phyloP scores from a whole-genome alignment of 2,329 filamentous ascomycete species.

The Pseudocercospora crystallina region DNA sequence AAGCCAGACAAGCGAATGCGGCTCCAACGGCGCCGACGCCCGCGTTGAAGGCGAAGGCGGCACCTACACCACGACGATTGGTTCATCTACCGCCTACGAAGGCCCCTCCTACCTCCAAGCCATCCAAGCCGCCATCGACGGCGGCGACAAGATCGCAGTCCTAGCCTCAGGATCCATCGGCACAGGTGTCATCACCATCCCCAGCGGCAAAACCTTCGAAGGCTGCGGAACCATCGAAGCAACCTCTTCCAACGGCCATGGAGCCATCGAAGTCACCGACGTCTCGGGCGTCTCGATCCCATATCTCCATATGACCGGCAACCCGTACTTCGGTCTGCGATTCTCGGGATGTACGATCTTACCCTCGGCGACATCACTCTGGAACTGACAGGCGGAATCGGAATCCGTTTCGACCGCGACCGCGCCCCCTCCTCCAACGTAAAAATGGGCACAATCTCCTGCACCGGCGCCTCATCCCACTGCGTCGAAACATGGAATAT shows the following conservation, averaged over 20 bases:
- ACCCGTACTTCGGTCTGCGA: conserved; percentile 58
- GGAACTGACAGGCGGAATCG: conserved; percentile 56
- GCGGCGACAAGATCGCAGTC: conserved; percentile 55
- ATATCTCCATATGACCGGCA: conserved; percentile 58
- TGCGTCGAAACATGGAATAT: conserved; percentile 63
- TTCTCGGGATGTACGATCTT: conserved; percentile 55
- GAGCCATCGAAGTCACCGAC: conserved; percentile 55
- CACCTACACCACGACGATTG: conserved; percentile 47
- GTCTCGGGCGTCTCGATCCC: conserved; percentile 54
- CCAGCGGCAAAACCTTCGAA: conserved; percentile 58
- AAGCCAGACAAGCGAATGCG: too few relatives aligned
- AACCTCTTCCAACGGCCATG: conserved; percentile 44
- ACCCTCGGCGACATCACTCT: conserved; percentile 54
- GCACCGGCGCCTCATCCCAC: conserved; percentile 56
- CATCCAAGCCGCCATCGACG: conserved; percentile 53
- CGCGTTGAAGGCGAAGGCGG: conserved; percentile 49
- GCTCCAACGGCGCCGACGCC: conserved; percentile 48
- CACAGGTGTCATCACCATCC: conserved; percentile 52
- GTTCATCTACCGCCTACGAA: conserved; percentile 50
- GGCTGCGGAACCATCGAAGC: conserved; percentile 59
- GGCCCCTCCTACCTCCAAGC: conserved; percentile 59
- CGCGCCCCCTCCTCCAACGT: conserved; percentile 54
- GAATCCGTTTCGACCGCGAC: conserved; percentile 60
- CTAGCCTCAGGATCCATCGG: conserved; percentile 58
- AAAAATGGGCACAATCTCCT: conserved; percentile 53